phyloP scores from a whole-genome alignment of 805 yeast species.

The Monosporozyma siamensis region DNA sequence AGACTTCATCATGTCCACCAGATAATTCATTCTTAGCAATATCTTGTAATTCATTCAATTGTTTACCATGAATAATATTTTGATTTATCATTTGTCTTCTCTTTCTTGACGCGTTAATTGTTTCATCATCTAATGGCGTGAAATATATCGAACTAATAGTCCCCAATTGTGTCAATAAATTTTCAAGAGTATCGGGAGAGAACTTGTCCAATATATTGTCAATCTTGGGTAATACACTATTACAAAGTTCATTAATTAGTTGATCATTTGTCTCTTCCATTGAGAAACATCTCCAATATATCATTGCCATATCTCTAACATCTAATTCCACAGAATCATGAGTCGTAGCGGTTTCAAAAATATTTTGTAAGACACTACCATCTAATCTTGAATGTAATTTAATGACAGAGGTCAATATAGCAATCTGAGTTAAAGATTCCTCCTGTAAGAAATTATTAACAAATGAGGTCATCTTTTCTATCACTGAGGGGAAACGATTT shows the following conservation, averaged over 20 bases:
- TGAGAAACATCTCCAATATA: conserved; percentile 72
- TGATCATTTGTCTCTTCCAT: conserved; percentile 25
- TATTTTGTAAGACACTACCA: conserved; percentile 45
- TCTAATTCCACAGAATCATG: conserved; percentile 62
- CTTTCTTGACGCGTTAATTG: conserved; percentile 13
- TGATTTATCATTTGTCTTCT: conserved; percentile 32
- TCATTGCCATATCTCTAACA: conserved; percentile 69
- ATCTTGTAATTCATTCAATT: conserved; percentile 68
- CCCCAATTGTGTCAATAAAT: conserved; percentile 64
- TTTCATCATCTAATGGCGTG: conserved; percentile 58
- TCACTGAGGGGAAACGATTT: conserved; percentile 45
- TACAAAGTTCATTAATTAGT: conserved; percentile 22
- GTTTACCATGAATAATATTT: conserved; percentile 37
- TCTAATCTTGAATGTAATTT: conserved; percentile 39
- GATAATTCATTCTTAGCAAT: conserved; percentile 71
- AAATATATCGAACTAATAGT: conserved; percentile 85
- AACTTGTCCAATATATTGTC: conserved; percentile 63
- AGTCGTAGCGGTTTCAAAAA: conserved; percentile 50
- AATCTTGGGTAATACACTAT: conserved; percentile 53
- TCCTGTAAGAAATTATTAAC: conserved; percentile 47
- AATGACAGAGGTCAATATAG: conserved; percentile 52
- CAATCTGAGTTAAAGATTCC: conserved; percentile 52
- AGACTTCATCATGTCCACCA: conserved; percentile 60
- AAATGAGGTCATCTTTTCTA: conserved; percentile 37
- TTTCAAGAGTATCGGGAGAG: conserved; percentile 57